Evolutionary conservation across 1,284 basidiomycete species (phyloP).

Genomic region (Schizophyllum commune): DNA sequence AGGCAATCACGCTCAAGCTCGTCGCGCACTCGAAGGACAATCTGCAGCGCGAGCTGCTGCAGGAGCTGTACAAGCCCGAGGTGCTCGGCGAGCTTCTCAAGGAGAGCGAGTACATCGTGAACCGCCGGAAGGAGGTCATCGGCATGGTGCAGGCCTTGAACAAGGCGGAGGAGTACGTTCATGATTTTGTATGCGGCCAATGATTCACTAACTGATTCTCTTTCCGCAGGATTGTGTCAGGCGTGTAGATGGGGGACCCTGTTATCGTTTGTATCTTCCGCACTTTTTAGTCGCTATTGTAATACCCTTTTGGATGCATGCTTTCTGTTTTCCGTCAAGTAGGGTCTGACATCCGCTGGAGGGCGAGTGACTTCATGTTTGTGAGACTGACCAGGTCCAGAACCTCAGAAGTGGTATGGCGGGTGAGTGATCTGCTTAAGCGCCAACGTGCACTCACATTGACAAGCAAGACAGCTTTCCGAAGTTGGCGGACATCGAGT

Average conservation of each 20-base stretch:
- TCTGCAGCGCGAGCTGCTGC: conserved; percentile 82
- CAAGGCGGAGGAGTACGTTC: conserved; percentile 82
- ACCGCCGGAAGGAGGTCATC: conserved; percentile 82
- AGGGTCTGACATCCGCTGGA: neutral
- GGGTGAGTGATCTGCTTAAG: too few relatives aligned
- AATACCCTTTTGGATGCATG: neutral
- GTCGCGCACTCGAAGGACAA: conserved; percentile 92
- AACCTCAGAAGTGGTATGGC: too few relatives aligned
- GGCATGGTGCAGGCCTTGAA: conserved; percentile 86
- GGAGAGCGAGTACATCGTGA: conserved; percentile 83
- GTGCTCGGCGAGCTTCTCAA: conserved; percentile 89
- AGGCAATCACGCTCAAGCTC: conserved; percentile 91
- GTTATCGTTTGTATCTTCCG: neutral
- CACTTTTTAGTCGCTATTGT: neutral
- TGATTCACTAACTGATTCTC: neutral
- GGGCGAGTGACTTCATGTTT: too few relatives aligned
- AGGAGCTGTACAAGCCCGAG: conserved; percentile 88
- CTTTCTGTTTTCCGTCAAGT: neutral
- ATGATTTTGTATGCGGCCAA: conserved; percentile 1
- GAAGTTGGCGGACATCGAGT: too few relatives aligned
- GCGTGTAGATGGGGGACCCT: conserved; percentile 14
- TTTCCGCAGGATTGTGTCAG: conserved; percentile 21
- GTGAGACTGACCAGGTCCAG: too few relatives aligned
- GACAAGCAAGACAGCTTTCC: too few relatives aligned
- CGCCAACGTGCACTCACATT: too few relatives aligned